These are phyloP conservation scores for Lactarius quietus DNA, from an alignment of 768 basidiomycete genomes.

Conservation along the genomic window DNA sequence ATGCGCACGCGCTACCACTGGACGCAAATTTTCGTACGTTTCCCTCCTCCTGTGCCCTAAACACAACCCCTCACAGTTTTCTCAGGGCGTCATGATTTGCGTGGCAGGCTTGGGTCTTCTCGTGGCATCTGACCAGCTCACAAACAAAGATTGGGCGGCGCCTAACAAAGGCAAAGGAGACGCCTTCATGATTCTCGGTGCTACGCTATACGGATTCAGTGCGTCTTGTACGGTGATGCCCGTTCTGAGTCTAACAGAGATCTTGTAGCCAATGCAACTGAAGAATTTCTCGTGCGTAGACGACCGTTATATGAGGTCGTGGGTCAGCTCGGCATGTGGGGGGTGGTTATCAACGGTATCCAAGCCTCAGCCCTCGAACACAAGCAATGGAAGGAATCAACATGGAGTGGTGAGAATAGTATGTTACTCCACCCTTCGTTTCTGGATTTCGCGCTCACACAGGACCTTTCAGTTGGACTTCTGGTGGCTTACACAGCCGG, in stretches of 20 bases:
- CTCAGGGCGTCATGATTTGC: conserved; percentile 69
- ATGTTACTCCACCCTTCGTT: conserved; percentile 28
- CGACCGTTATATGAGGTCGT: conserved; percentile 84
- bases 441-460: conserved; percentile 1
- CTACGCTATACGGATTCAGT: conserved; percentile 86
- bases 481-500: conserved; percentile 49
- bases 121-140: conserved; percentile 73
- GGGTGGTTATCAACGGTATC: conserved; percentile 71
- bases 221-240: conserved; percentile 31
- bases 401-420: conserved; percentile 75
- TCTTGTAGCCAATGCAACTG: conserved; percentile 72
- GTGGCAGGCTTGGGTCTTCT: conserved; percentile 74
- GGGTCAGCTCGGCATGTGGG: conserved; percentile 85
- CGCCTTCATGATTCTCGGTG: conserved; percentile 82
- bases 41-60: neutral
- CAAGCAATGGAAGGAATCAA: conserved; percentile 54
- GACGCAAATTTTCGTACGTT: conserved; percentile 71
- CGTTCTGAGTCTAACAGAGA: neutral
- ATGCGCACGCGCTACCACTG: conserved; percentile 77
- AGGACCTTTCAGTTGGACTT: conserved; percentile 42
- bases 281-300: conserved; percentile 80
- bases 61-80: neutral
- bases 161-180: conserved; percentile 70
- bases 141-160: conserved; percentile 70
- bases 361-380: conserved; percentile 78